phyloP scores from a whole-genome alignment of 164 flowering plant genomes.

The Malania oleifera region DNA sequence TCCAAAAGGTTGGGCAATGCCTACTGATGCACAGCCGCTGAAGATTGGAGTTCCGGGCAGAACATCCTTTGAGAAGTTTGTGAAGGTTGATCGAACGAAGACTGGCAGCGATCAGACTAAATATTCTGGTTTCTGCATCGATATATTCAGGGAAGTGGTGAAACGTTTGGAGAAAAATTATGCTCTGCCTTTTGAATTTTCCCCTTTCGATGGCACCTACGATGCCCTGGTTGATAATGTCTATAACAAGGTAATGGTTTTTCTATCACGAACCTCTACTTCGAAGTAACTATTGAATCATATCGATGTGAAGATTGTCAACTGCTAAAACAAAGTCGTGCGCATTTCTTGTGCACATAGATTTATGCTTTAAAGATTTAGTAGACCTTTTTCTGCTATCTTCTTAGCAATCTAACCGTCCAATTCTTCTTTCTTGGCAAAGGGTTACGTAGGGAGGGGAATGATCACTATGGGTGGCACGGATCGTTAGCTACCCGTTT shows the following conservation, averaged over 20 bases:
- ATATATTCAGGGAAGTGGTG: constrained; percentile 31
- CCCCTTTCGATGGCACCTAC: constrained; percentile 19
- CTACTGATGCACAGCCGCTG: constrained; percentile 26
- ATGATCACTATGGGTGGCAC: neutral
- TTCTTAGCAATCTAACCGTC: too few species aligned
- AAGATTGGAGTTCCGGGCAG: constrained; percentile 45
- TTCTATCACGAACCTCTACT: too few species aligned
- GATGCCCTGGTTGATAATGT: constrained; percentile 30
- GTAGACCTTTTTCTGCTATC: too few species aligned
- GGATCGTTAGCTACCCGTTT: too few species aligned
- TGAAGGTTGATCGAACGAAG: constrained; percentile 19
- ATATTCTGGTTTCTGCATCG: constrained; percentile 48
- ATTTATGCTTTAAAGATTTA: too few species aligned
- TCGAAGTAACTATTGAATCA: too few species aligned
- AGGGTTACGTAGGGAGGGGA: neutral
- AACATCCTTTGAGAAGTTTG: constrained; percentile 35
- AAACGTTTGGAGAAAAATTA: constrained; percentile 23
- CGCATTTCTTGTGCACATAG: too few species aligned
- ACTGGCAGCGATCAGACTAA: neutral
- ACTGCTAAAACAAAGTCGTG: too few species aligned
- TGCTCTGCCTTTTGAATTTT: constrained; percentile 25
- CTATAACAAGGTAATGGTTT: constrained; percentile 30
- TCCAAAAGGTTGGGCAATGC: constrained; percentile 55
- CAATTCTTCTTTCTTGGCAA: neutral
- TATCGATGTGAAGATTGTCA: too few species aligned